phyloP scores from a whole-genome alignment of 208 protist genomes.

The Leptomonas pyrrhocoris region DNA sequence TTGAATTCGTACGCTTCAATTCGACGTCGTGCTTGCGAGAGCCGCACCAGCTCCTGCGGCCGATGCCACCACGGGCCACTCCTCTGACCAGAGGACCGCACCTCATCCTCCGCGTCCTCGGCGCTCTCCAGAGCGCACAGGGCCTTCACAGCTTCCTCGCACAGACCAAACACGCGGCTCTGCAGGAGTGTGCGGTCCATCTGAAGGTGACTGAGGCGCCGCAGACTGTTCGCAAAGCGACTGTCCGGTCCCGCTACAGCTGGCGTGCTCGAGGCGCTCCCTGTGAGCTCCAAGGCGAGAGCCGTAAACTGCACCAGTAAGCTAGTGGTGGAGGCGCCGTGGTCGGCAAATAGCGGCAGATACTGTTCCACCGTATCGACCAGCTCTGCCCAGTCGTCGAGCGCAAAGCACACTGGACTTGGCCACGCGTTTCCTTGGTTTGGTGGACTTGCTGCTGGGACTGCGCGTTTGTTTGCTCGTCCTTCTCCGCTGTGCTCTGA shows the following conservation, averaged over 20 bases:
- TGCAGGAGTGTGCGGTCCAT: slow-evolving; percentile 39
- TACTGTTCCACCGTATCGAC: slow-evolving; percentile 48
- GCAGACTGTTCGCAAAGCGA: slow-evolving; percentile 22
- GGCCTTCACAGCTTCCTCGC: slow-evolving; percentile 13
- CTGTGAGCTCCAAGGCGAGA: slow-evolving; percentile 33
- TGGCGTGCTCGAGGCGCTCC: slow-evolving; percentile 13
- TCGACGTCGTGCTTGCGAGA: slow-evolving; percentile 22
- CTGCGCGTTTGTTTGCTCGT: not conserved
- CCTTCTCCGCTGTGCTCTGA: not conserved
- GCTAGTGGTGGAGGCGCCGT: slow-evolving; percentile 35
- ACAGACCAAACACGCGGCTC: slow-evolving; percentile 24
- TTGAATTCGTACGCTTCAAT: slow-evolving; percentile 19
- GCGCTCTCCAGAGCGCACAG: slow-evolving; percentile 18
- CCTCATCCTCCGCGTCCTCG: not conserved
- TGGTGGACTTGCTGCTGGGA: not conserved
- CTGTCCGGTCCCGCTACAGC: slow-evolving; percentile 15
- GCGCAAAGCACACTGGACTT: slow-evolving; percentile 23
- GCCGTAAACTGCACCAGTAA: slow-evolving; percentile 62
- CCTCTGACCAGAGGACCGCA: not conserved
- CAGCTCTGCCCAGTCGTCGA: slow-evolving; percentile 47
- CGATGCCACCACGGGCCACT: slow-evolving; percentile 28
- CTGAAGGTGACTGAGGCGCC: slow-evolving; percentile 29
- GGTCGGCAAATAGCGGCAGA: slow-evolving; percentile 35
- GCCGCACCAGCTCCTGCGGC: slow-evolving; percentile 38
- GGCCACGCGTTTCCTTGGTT: not conserved